Percentiles rank a stretch among this genome's conserved stretches.
Conservation (phyloP, 768 basidiomycete genomes). For the Pleurotus tuber-regium region DNA sequence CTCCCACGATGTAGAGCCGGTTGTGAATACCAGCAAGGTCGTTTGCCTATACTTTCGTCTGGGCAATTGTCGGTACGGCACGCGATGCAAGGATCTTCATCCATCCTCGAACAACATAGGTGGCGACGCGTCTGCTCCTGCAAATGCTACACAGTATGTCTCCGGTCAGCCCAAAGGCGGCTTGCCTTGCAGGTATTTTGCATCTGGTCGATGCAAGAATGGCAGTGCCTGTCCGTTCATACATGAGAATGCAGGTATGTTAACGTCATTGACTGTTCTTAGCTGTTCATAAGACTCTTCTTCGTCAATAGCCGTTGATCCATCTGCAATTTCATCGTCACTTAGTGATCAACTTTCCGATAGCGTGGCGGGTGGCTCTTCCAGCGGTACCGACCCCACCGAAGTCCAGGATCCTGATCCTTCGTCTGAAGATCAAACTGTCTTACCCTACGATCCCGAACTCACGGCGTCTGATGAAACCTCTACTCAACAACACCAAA, state of each 20-base stretch:
- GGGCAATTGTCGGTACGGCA: conserved; percentile 7
- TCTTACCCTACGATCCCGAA: no score
- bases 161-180: neutral
- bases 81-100: conserved; percentile 1
- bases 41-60: conserved; percentile 3
- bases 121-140: neutral
- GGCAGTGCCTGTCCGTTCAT: conserved; percentile 23
- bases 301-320: neutral
- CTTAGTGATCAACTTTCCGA: no score
- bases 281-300: no score
- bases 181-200: conserved; percentile 23
- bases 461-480: no score
- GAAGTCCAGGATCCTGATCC: no score
- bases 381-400: no score
- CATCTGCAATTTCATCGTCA: no score
- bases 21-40: neutral
- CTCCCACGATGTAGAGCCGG: conserved; percentile 15
- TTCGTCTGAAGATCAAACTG: no score
- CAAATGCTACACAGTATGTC: neutral
- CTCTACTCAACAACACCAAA: no score
- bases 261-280: neutral
- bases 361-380: no score
- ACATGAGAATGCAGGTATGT: conserved; percentile 15
- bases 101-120: neutral
- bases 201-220: conserved; percentile 24